Evolutionary conservation across 352 stramenopile genomes (phyloP).

Genomic region (Blastocystis sp.): DNA sequence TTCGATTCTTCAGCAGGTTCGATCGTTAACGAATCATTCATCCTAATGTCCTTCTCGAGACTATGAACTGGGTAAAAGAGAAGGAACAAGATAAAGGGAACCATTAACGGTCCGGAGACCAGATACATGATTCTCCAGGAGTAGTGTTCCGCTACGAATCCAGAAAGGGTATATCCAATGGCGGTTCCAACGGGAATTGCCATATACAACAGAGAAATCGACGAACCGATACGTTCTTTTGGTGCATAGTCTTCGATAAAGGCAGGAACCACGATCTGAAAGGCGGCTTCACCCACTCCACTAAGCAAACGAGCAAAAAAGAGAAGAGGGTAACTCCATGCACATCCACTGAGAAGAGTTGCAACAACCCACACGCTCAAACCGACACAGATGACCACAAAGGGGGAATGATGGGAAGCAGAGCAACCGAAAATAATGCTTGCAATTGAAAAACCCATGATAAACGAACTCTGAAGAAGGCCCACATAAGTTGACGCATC

Average conservation of each 20-base stretch:
- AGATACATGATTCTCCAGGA: constrained; percentile 51
- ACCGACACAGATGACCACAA: constrained; percentile 33
- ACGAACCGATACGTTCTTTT: constrained; percentile 17
- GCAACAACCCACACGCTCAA: constrained; percentile 3
- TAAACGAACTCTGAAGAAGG: constrained; percentile 46
- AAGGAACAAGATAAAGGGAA: constrained; percentile 17
- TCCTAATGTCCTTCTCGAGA: too few species aligned
- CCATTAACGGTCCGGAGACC: constrained; percentile 15
- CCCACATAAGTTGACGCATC: not conserved
- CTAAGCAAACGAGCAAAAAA: constrained; percentile 31
- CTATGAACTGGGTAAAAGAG: constrained; percentile 27
- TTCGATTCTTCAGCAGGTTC: not conserved
- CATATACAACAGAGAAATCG: constrained; percentile 21
- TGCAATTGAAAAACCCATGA: constrained; percentile 37
- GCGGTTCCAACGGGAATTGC: constrained; percentile 49
- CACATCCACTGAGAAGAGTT: constrained; percentile 5
- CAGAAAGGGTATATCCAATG: constrained; percentile 40
- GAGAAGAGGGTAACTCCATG: not conserved
- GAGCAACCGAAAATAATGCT: constrained; percentile 36
- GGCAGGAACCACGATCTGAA: constrained; percentile 54
- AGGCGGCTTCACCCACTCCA: constrained; percentile 51
- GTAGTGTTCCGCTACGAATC: constrained; percentile 10
- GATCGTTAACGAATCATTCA: too few species aligned
- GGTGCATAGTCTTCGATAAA: constrained; percentile 48
- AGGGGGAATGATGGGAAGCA: not conserved